Evolutionary conservation across 2,329 filamentous ascomycete species (phyloP), one percentile per base, ranked within the genome.

Genomic region (Aspergillus brasiliensis): DNA sequence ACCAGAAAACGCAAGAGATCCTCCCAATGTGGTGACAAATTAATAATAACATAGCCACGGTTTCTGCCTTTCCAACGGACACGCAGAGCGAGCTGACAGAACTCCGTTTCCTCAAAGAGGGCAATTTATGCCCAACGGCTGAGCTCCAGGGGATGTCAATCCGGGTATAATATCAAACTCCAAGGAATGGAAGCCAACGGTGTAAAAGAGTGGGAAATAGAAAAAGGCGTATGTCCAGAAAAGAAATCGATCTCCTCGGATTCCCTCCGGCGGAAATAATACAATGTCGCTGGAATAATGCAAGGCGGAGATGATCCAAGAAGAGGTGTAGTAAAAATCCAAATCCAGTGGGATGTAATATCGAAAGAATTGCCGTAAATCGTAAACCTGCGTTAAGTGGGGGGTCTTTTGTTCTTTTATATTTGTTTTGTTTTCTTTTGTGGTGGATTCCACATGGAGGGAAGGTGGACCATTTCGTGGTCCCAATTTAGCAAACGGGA

Each of bases 401-500:
- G 46, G n/a, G 10, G 31, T 57, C 56, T 59, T 49, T 51, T 23
- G 17, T 13, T 51, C 46, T 56, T 58, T 55, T 34, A 49, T 58
- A 27, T 34, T 57, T 47, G 40, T 56, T 31, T 8, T 11, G 8
- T 21, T 52, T 28, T 7, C 15, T 25, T 37, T 31, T n/a, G n/a
- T n/a, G n/a, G n/a, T n/a, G n/a, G 19, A 5, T 21, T n/a, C 2
- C 13, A 23, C 15, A 13, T 34, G 31, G 13, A 34, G 31, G 31
- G 31, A 13, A 11, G 38, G 19, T 8, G 40, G 40, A 19, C n/a
- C 8, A 15, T 19, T 17, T 44, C n/a, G 40, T 3, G 19, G 40
- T 21, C 17, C 3, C 53, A 17, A 40, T 63, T 69, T 63, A 75
- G 59, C 64, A 75, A 38, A 70, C 71, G 52, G 68, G 62, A 44